Evolutionary conservation across 2,329 filamentous ascomycete genomes (phyloP).

Genomic region (Ophiognomonia clavigignenti-juglandacearum): DNA sequence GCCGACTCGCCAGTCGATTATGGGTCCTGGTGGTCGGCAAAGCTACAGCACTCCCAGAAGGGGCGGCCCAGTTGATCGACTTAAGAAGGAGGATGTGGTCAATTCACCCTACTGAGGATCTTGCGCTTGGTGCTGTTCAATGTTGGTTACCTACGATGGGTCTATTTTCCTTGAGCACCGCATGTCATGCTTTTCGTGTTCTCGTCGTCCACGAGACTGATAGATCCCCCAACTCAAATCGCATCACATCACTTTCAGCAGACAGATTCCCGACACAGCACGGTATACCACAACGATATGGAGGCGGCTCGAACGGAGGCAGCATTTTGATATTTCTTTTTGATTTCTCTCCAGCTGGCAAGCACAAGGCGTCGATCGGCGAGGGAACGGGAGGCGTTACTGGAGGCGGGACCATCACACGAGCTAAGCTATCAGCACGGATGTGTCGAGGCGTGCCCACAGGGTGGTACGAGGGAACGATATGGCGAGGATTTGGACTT

Average conservation of each 20-base stretch:
- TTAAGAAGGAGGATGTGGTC: slow-evolving; percentile 79
- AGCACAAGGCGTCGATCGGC: too few species aligned
- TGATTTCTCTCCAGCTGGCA: background rate
- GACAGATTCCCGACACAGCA: background rate
- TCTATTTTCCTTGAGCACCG: background rate
- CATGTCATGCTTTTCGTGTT: background rate
- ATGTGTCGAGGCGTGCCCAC: too few species aligned
- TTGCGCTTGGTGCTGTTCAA: background rate
- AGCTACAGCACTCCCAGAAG: slow-evolving; percentile 27
- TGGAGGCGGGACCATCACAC: too few species aligned
- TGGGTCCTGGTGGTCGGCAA: slow-evolving; percentile 49
- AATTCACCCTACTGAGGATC: slow-evolving; percentile 54
- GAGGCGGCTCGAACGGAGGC: background rate
- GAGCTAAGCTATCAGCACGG: too few species aligned
- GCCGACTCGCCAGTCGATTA: slow-evolving; percentile 91
- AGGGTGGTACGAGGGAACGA: background rate
- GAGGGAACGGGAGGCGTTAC: too few species aligned
- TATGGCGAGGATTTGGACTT: background rate
- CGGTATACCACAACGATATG: background rate
- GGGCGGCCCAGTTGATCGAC: slow-evolving; percentile 21
- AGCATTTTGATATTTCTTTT: background rate
- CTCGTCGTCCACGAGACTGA: background rate
- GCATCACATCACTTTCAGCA: background rate
- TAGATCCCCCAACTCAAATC: background rate
- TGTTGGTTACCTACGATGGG: too few species aligned